Evolutionary conservation across 2,329 filamentous ascomycete species (phyloP).

Genomic region (Penicillium griseofulvum): DNA sequence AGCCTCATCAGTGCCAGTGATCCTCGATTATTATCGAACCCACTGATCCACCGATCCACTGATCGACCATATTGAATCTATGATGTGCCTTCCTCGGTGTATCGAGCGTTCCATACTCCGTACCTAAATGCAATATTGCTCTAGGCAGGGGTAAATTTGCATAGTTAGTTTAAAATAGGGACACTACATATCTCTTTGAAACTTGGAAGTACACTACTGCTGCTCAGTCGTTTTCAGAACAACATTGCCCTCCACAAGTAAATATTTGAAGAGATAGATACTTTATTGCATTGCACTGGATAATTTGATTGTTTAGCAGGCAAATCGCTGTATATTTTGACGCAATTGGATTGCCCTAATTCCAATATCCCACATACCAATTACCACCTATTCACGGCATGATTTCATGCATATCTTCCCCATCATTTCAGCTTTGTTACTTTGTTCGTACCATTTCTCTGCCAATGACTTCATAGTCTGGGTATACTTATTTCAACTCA

Average conservation of each 20-base stretch:
- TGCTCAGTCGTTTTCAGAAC: background rate
- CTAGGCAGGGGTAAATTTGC: background rate
- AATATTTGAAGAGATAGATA: background rate
- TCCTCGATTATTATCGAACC: background rate
- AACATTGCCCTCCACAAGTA: background rate
- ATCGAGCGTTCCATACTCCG: background rate
- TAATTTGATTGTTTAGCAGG: background rate
- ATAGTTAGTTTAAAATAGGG: background rate
- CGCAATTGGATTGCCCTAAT: background rate
- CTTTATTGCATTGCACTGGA: background rate
- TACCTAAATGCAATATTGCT: background rate
- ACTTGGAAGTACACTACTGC: too few species aligned
- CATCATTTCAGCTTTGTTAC: background rate
- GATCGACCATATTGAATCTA: constrained; percentile 2
- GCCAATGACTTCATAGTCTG: background rate
- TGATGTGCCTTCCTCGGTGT: background rate
- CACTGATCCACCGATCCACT: constrained; percentile 3
- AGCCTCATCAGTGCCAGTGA: background rate
- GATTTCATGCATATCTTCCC: background rate
- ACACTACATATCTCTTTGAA: background rate
- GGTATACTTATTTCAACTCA: background rate
- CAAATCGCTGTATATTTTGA: too few species aligned
- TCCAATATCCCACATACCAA: background rate
- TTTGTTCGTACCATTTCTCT: background rate
- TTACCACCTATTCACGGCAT: background rate